These are phyloP conservation scores for Tagetes erecta DNA, from an alignment of 129 eudicot species.

Conservation along the genomic window DNA sequence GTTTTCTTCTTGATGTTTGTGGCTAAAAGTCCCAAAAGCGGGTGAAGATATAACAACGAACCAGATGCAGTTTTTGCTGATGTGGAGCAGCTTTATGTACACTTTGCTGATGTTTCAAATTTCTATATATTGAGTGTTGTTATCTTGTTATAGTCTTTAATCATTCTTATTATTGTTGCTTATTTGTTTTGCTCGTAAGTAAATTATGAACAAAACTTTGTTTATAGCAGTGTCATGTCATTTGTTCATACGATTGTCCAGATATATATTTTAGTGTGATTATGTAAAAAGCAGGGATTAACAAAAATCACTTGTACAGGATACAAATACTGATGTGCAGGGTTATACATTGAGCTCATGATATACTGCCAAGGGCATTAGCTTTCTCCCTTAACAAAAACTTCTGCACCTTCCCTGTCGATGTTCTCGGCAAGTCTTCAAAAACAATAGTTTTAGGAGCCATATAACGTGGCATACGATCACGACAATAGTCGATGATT, in stretches of 20 bases:
- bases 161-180: too few species aligned
- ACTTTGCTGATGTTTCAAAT: conserved; percentile 21
- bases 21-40: neutral
- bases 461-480: conserved; percentile 65
- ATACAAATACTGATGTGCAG: neutral
- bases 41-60: neutral
- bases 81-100: conserved; percentile 10
- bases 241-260: too few species aligned
- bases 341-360: conserved; percentile 8
- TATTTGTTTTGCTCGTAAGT: too few species aligned
- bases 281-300: neutral
- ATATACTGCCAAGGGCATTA: conserved; percentile 59
- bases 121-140: neutral
- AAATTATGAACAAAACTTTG: too few species aligned
- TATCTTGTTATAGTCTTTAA: conserved; percentile 1
- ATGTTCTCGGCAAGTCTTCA: conserved; percentile 62
- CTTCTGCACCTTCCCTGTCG: conserved; percentile 78
- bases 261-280: too few species aligned
- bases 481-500: conserved; percentile 53
- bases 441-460: conserved; percentile 61
- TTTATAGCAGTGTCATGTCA: too few species aligned
- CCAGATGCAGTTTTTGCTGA: conserved; percentile 8
- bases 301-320: conserved; percentile 13
- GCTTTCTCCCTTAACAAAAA: conserved; percentile 65
- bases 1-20: neutral